Percentiles rank a stretch among this genome's conserved stretches.
Evolutionary conservation across 495 filamentous ascomycete genomes (phyloP).

Genomic region (Hypoxylon crocopeplum): DNA sequence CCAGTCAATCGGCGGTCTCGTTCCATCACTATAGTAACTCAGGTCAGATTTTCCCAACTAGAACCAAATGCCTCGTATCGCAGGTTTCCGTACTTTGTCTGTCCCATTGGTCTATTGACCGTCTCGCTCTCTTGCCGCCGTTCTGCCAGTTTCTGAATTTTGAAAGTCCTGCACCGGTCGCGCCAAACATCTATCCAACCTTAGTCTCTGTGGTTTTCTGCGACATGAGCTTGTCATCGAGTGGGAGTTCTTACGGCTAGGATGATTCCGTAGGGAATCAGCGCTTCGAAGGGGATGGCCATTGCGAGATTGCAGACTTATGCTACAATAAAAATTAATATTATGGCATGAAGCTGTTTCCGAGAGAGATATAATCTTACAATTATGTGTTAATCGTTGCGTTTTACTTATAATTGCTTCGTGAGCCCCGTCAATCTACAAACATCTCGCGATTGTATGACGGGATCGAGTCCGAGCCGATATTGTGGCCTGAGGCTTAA

Average conservation of each 20-base stretch:
- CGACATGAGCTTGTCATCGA: slow-evolving; percentile 28
- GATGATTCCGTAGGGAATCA: slow-evolving; percentile 94
- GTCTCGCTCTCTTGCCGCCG: slow-evolving; percentile 83
- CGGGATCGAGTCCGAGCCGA: slow-evolving; percentile 11
- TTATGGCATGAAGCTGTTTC: neutral
- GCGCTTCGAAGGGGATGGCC: slow-evolving; percentile 95
- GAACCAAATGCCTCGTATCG: neutral
- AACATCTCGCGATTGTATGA: neutral
- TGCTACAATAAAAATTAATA: slow-evolving; percentile 11
- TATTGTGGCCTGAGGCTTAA: slow-evolving; percentile 6
- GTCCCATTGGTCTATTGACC: slow-evolving; percentile 92
- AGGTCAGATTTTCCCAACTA: slow-evolving; percentile 43
- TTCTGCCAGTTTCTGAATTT: slow-evolving; percentile 80
- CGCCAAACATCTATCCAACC: slow-evolving; percentile 80
- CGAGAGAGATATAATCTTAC: slow-evolving; percentile 4
- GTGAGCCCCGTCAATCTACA: slow-evolving; percentile 9
- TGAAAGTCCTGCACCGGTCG: slow-evolving; percentile 77
- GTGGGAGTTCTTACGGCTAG: slow-evolving; percentile 67
- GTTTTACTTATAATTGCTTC: slow-evolving; percentile 10
- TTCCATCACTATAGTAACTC: slow-evolving; percentile 81
- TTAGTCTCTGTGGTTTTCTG: slow-evolving; percentile 37
- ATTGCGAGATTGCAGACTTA: slow-evolving; percentile 59
- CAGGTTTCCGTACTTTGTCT: slow-evolving; percentile 72
- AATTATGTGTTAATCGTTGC: neutral
- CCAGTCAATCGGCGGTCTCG: slow-evolving; percentile 91